Evolutionary conservation across 2,329 filamentous ascomycete species (phyloP).

Genomic region (Byssochlamys sp.): DNA sequence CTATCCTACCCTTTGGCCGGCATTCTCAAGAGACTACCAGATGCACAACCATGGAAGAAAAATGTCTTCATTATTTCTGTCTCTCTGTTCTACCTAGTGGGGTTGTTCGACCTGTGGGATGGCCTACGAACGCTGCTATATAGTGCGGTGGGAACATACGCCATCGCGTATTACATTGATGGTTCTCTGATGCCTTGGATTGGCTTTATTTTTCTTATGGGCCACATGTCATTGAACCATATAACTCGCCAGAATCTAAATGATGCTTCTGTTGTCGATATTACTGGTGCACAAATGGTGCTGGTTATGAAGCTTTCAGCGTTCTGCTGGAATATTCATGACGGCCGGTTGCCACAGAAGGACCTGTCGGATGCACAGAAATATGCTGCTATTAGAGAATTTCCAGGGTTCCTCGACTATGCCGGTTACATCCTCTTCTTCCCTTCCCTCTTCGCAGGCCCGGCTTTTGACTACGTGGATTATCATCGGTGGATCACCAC

Average conservation of each 20-base stretch:
- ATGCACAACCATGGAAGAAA: constrained; percentile 71
- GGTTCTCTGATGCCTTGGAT: constrained; percentile 97
- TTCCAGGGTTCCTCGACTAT: constrained; percentile 73
- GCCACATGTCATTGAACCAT: constrained; percentile 85
- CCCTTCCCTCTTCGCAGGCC: constrained; percentile 77
- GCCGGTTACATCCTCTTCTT: constrained; percentile 91
- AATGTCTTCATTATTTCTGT: constrained; percentile 76
- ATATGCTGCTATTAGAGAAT: constrained; percentile 62
- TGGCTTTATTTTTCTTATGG: constrained; percentile 87
- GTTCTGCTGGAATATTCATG: constrained; percentile 96
- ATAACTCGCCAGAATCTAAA: constrained; percentile 66
- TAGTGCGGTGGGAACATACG: constrained; percentile 69
- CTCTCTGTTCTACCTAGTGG: constrained; percentile 82
- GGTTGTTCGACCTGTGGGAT: constrained; percentile 83
- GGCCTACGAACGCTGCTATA: constrained; percentile 71
- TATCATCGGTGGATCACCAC: constrained; percentile 89
- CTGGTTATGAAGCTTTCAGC: constrained; percentile 93
- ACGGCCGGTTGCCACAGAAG: constrained; percentile 68
- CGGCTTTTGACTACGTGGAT: constrained; percentile 88
- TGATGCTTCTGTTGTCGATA: constrained; percentile 62
- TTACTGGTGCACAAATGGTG: constrained; percentile 95
- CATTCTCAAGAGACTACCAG: constrained; percentile 79
- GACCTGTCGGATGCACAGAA: constrained; percentile 81
- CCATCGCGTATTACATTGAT: constrained; percentile 71
- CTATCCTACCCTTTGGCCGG: constrained; percentile 86